Evolutionary conservation across 2,329 filamentous ascomycete genomes (phyloP), one percentile per base, ranked within the genome.

Genomic region (Clarireedia homoeocarpa): DNA sequence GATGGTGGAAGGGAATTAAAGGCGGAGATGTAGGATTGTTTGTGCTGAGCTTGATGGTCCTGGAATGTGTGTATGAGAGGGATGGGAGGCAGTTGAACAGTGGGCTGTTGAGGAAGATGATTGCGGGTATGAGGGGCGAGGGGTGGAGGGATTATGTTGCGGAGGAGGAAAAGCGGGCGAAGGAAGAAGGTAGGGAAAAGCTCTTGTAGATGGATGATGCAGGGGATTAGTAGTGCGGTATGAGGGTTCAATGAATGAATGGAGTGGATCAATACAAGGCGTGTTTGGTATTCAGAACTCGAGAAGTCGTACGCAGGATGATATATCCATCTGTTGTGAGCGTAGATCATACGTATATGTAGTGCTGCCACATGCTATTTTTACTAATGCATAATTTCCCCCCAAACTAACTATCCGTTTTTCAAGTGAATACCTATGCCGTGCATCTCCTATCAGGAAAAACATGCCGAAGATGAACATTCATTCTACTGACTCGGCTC

Each of bases 1-100:
- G 89, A 1, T 90, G 90, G 83, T 96, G 92, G 90, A 83, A 80
- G 61, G 89, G 89, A 10, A 79, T 94, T 69, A 82, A 80, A 65
- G 88, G 89, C 39, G 91, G 91, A 0, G 92, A 97, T 71, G 82
- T 96, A 5, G 81, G 86, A 74, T 74, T 97, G 3, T 91, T 97
- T 67, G 86, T 92, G 15, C 71, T 83, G 17, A 88, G 89, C 48
- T 76, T 96, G 72, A 88, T 89, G 64, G 71, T 91, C 17, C 83
- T 91, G 17, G 89, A 91, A 55, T 81, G 82, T 7, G 82, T 94
- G 45, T 69, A 66, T 61, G 66, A 69, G 58, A 62, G 65, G 26
- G 65, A 70, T 62, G 59, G 58, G 14, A 59, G 58, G 48, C 58
- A 61, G 15, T 50, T 69, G 23, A 57, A 58, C 36, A 65, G 63